Evolutionary conservation across 129 eudicot genomes (phyloP).

Genomic region (Smallanthus sonchifolius): DNA sequence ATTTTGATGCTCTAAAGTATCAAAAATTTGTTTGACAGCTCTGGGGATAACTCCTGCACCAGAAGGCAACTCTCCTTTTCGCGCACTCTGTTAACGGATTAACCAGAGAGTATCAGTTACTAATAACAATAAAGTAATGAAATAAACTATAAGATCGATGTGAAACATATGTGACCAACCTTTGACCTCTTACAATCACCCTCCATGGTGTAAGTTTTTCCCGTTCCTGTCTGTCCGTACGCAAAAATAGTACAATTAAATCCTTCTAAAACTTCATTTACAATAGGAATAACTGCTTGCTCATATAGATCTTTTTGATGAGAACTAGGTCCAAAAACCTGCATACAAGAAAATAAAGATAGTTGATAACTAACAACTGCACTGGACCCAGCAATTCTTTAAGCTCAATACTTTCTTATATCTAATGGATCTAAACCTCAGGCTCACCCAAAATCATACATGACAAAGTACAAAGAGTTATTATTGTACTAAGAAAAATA

Average conservation of each 20-base stretch:
- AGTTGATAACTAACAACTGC: not conserved
- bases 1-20: slow-evolving; percentile 80
- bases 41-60: slow-evolving; percentile 98
- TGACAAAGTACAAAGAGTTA: not conserved
- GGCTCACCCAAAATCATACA: not conserved
- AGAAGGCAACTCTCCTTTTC: slow-evolving; percentile 74
- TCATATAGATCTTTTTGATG: slow-evolving; percentile 85
- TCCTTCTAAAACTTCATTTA: slow-evolving; percentile 89
- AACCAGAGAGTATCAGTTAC: not conserved
- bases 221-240: slow-evolving; percentile 97
- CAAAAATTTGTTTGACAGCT: slow-evolving; percentile 92
- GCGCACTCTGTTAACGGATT: slow-evolving; percentile 55
- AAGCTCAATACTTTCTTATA: not conserved
- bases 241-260: slow-evolving; percentile 96
- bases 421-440: slow-evolving; percentile 5
- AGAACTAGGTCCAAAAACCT: slow-evolving; percentile 94
- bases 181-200: slow-evolving; percentile 90
- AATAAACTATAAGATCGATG: not conserved
- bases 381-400: not conserved
- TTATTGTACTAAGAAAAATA: not conserved
- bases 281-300: slow-evolving; percentile 87
- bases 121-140: not conserved
- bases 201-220: slow-evolving; percentile 97
- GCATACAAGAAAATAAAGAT: not conserved
- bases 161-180: slow-evolving; percentile 25